Evolutionary conservation across 2,329 filamentous ascomycete species (phyloP).

Genomic region (Phialophora expanda): DNA sequence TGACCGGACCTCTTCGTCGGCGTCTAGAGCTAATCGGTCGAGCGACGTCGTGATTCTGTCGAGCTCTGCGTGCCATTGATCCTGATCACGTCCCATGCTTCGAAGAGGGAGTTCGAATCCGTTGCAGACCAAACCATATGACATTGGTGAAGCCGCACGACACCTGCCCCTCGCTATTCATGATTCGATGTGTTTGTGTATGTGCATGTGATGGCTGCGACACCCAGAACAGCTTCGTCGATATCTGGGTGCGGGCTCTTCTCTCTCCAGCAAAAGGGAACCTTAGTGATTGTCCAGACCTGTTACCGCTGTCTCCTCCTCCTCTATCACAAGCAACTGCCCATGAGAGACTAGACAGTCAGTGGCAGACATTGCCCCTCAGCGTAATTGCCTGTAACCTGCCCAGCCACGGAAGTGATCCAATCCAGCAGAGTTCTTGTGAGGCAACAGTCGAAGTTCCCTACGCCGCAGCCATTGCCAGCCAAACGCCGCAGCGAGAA

Average conservation of each 20-base stretch:
- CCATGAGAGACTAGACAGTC: background rate
- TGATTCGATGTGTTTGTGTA: background rate
- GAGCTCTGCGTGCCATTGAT: slow-evolving; percentile 7
- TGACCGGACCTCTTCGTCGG: background rate
- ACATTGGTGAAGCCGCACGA: background rate
- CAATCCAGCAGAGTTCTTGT: background rate
- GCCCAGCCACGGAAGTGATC: background rate
- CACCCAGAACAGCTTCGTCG: background rate
- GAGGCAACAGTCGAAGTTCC: background rate
- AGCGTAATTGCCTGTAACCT: background rate
- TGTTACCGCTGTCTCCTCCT: background rate
- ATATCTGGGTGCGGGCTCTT: background rate
- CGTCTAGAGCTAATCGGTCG: background rate
- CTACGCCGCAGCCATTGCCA: background rate
- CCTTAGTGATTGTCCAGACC: background rate
- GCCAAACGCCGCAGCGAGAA: background rate
- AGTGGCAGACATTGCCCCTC: background rate
- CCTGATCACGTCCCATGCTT: background rate
- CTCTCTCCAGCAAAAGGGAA: background rate
- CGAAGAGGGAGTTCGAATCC: background rate
- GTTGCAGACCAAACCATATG: background rate
- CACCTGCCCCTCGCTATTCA: background rate
- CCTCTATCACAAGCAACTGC: background rate
- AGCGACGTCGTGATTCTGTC: slow-evolving; percentile 8
- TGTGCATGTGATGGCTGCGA: background rate